Evolutionary conservation across 2,329 filamentous ascomycete genomes (phyloP), one percentile per base, ranked within the genome.

Genomic region (Macrophomina tecta): DNA sequence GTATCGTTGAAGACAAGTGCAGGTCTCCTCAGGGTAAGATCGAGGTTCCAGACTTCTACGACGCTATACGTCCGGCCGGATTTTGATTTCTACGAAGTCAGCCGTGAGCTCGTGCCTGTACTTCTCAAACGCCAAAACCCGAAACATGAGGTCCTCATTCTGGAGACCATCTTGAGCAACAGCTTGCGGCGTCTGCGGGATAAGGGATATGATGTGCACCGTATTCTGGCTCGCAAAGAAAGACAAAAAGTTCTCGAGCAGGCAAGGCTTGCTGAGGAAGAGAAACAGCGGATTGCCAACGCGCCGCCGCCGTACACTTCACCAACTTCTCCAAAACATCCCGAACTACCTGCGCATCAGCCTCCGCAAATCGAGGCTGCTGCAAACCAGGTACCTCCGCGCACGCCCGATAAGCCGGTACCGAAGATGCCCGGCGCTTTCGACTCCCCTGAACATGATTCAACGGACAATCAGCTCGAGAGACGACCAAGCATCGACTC

Each of bases 131-230:
- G 93, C 28, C 91, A 97, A 73, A 94, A 92, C 70, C 91, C 65
- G 28, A 67, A 95, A 73, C 91, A 96, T 74, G 93, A 94, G 2
- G 93, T 92, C 65, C 86, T 97, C 66, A 94, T 95, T 64, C 88
- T 99, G 66, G 95, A 98, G 79, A 94, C 93, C 64, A 90, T 99
- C 69, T 82, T 99, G 45, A 94, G 91, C 67, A 89, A 95, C 8
- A 92, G 94, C 72, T 84, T 99, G 30, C 86, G 91, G 55, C 90
- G 94, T 62, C 82, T 99, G 48, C 90, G 92, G 72, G 89, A 89
- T 68, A 92, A 95, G 70, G 95, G 95, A 1, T 98, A 97, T 83
- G 98, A 99, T 71, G 95, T 99, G 46, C 93, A 97, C 74, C 90
- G 95, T 60, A 98, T 99, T 69, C 84, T 99, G 28, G 93, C 93